phyloP scores from a whole-genome alignment of 2,329 filamentous ascomycete species.

The Colletotrichum truncatum region DNA sequence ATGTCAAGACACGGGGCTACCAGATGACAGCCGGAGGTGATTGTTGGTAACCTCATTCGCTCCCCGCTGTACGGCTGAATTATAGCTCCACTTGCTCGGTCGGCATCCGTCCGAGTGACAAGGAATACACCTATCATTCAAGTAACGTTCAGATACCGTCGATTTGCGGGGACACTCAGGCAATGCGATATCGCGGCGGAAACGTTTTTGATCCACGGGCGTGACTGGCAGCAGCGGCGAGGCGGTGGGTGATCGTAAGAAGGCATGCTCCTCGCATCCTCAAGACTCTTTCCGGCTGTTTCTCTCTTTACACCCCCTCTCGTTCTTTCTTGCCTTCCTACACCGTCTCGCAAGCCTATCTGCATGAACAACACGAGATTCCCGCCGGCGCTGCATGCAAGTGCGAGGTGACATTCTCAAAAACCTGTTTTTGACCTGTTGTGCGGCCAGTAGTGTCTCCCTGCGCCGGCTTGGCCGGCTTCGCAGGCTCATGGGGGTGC shows the following conservation, averaged over 20 bases:
- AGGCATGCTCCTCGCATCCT: neutral
- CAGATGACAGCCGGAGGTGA: conserved; percentile 11
- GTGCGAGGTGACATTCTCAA: conserved; percentile 28
- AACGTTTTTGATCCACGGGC: neutral
- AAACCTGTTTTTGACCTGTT: conserved; percentile 28
- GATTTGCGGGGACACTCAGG: neutral
- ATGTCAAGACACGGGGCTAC: neutral
- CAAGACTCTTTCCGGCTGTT: neutral
- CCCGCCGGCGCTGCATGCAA: conserved; percentile 30
- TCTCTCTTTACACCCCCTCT: too few species aligned
- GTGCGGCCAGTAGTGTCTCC: conserved; percentile 21
- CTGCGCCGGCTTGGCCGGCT: conserved; percentile 28
- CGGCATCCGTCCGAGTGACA: conserved; percentile 5
- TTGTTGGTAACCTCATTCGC: neutral
- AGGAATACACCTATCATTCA: neutral
- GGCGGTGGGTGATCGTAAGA: neutral
- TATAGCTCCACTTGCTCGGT: neutral
- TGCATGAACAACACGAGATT: conserved; percentile 24
- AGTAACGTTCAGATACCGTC: neutral
- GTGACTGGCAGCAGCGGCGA: neutral
- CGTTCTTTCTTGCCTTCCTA: neutral
- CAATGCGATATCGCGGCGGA: neutral
- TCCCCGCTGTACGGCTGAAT: neutral
- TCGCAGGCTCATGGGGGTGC: neutral
- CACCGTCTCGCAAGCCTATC: conserved; percentile 28